Evolutionary conservation across 2,329 filamentous ascomycete species (phyloP), one percentile per base, ranked within the genome.

Genomic region (Colletotrichum eleusines): DNA sequence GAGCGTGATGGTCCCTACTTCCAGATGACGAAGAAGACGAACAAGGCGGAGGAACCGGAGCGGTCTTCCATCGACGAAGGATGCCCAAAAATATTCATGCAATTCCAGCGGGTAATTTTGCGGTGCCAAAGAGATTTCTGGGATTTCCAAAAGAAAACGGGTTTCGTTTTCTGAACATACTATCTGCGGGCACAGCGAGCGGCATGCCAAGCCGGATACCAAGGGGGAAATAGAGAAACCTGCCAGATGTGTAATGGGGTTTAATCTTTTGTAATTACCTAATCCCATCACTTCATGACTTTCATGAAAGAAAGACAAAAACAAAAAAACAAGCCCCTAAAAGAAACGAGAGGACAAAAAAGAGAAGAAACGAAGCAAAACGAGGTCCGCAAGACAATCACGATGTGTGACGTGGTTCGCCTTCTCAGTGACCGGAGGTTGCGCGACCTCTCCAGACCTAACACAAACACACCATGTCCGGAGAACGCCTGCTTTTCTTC

Each of bases 181-280:
- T 50, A 12, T 11, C 12, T n/a, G 5, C 28, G 38, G 50, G 31
- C 61, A 44, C 23, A 55, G 28, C 61, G 38, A 35, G 9, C 11
- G 6, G 44, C 44, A 23, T 23, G 44, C 12, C 20, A 46, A 33
- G 40, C 46, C 31, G 3, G 18, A 57, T 28, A n/a, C 42, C 20
- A 9, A 8, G 44, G 20, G 26, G 16, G 18, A 51, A 62, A 40
- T 12, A 50, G 20, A 8, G 38, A 57, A 40, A 55, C 33, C 50
- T 33, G 31, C 18, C 20, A 28, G 4, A 42, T 62, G 63, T 67
- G 62, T 51, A 50, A 62, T 67, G 63, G 35, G 35, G 51, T 28
- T 46, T 67, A 67, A 67, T 57, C 55, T 67, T 67, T 70, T 70
- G 68, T 70, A 70, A 70, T 67, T 70, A 70, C 68, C 57, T 70